Base-by-base conservation (phyloP, 169 alveolate species). In the Plasmodium gonderi region DNA sequence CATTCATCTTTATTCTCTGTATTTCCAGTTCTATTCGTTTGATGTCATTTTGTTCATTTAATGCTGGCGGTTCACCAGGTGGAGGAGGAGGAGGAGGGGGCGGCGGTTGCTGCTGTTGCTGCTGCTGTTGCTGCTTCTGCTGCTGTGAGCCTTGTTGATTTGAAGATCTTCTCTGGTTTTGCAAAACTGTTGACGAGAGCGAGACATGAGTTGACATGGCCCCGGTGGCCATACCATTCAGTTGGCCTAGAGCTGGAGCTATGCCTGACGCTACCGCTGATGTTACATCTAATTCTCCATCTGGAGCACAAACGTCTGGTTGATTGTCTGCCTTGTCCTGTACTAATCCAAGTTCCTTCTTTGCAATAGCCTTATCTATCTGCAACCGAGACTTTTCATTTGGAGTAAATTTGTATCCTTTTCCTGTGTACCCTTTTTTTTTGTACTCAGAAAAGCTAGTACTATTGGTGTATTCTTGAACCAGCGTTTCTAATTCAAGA, bases 361-460 rank as follows among this genome's bases (percentile, higher is more conserved):
- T 96, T 31, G 97, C 97, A 36, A 96, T 95, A 23, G 96, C 97
- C 75, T 98, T 93, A 49, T 94, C 96, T 60, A 97, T 97, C 90
- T 98, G 98, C 42, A 95, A 97, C 44, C 98, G 96, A 2, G 97
- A 96, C 91, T 96, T 96, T 95, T 98, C 99, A 64, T 98, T 94
- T 14, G 97, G 97, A 33, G 97, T 96, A 90, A 98, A 98, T 80
- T 98, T 97, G 95, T 96, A 99, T 17, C 99, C 99, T 49, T 97
- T 95, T 23, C 99, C 99, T 17, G 97, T 98, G 91, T 97, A 98
- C 1, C 99, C 99, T 72, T 96, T 97, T 93, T 95, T 96, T 95
- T 87, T 93, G 95, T 83, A 95, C 95, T 36, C 97, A 93, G 44
- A 45, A 0, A 33, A 36, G n/a, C 31, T 68, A n/a, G 54, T 64